Percentiles rank a stretch among this genome's conserved stretches.
Conservation (phyloP, 768 basidiomycete genomes). For the Scleroderma bovista region DNA sequence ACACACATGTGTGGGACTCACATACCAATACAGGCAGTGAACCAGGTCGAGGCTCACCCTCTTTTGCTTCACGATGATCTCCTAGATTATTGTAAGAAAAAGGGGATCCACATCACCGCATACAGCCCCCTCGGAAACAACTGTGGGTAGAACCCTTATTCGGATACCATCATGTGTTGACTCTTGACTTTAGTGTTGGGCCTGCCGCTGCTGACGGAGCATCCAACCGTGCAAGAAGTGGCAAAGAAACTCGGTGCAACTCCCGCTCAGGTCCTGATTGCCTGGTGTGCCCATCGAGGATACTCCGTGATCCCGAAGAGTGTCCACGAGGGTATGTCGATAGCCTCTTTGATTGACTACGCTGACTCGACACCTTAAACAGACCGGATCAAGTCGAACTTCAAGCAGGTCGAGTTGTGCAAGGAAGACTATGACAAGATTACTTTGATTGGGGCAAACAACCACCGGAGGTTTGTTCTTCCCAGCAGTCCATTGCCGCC, state of each 20-base stretch:
- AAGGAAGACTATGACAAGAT: constrained; percentile 59
- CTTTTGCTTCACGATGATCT: constrained; percentile 72
- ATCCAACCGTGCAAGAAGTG: constrained; percentile 54
- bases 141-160: constrained; percentile 33
- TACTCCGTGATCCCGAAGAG: constrained; percentile 84
- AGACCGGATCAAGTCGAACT: constrained; percentile 71
- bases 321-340: constrained; percentile 49
- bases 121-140: constrained; percentile 82
- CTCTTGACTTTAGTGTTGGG: constrained; percentile 42
- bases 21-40: constrained; percentile 39
- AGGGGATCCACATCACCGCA: constrained; percentile 67
- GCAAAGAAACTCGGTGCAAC: constrained; percentile 60
- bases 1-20: constrained; percentile 1
- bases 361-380: neutral
- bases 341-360: neutral
- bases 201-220: constrained; percentile 63
- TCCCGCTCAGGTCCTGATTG: constrained; percentile 77
- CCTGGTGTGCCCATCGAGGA: constrained; percentile 73
- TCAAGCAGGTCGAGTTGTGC: constrained; percentile 64
- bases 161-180: neutral
- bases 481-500: neutral
- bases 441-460: constrained; percentile 35
- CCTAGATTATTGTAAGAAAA: constrained; percentile 59
- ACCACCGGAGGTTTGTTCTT: constrained; percentile 28
- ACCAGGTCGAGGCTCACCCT: constrained; percentile 85